phyloP scores from a whole-genome alignment of 2,329 filamentous ascomycete species.

The Aspergillus sp. region DNA sequence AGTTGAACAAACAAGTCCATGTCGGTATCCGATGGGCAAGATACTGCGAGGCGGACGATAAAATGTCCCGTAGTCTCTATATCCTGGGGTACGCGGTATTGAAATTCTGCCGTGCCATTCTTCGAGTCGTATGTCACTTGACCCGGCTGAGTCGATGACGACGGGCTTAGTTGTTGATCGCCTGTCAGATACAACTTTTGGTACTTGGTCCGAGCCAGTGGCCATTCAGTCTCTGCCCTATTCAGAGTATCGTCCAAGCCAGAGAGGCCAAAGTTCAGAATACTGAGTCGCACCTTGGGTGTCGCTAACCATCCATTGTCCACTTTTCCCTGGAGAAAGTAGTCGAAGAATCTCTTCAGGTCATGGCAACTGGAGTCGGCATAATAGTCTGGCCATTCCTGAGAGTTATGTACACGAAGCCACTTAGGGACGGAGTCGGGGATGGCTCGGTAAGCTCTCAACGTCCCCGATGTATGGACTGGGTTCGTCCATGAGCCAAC shows the following conservation, averaged over 20 bases:
- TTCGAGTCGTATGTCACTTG: background rate
- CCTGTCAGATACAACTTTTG: background rate
- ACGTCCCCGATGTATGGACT: constrained; percentile 30
- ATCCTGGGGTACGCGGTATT: background rate
- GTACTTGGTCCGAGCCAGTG: background rate
- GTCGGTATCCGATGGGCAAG: background rate
- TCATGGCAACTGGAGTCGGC: constrained; percentile 29
- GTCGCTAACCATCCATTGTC: constrained; percentile 44
- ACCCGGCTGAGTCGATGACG: background rate
- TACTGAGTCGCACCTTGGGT: constrained; percentile 37
- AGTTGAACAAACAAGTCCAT: background rate
- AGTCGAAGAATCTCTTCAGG: constrained; percentile 40
- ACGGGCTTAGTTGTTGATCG: background rate
- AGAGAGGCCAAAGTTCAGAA: constrained; percentile 17
- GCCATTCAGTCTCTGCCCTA: background rate
- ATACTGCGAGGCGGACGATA: background rate
- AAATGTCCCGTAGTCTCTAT: background rate
- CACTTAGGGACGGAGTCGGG: constrained; percentile 33
- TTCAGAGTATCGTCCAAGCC: background rate
- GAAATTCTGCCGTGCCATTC: background rate
- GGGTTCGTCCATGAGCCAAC: constrained; percentile 25
- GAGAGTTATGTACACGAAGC: constrained; percentile 34
- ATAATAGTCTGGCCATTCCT: constrained; percentile 43
- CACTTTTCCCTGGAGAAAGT: constrained; percentile 33
- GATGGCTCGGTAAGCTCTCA: constrained; percentile 33